Percentiles rank a stretch among this genome's conserved stretches.
Conservation (phyloP, 805 yeast genomes). For the Sugiyamaella marilandica region DNA sequence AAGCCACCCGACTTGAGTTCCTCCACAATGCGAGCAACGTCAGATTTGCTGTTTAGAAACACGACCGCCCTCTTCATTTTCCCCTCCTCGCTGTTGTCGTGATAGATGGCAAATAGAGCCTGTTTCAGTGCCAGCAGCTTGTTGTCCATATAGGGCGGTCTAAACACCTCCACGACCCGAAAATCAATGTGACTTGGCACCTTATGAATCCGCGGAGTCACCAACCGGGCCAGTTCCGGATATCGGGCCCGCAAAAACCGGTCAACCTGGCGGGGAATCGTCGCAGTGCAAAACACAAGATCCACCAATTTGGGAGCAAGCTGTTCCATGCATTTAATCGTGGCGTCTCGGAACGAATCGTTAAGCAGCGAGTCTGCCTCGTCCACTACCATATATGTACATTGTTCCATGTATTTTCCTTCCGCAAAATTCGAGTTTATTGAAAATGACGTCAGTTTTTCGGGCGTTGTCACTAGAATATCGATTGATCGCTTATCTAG, state of each 20-base stretch:
- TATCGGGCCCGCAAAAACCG: constrained; percentile 54
- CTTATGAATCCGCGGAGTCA: constrained; percentile 79
- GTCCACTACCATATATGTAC: constrained; percentile 68
- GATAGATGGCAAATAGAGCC: constrained; percentile 75
- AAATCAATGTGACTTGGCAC: constrained; percentile 74
- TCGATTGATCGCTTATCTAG: constrained; percentile 48
- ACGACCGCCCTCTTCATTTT: constrained; percentile 74
- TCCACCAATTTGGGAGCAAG: constrained; percentile 52
- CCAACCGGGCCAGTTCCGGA: constrained; percentile 61
- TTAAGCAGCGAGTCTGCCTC: constrained; percentile 94
- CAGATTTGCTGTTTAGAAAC: constrained; percentile 72
- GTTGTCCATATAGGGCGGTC: constrained; percentile 78
- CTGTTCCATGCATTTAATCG: constrained; percentile 47
- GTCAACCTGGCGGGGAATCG: constrained; percentile 76
- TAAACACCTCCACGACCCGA: constrained; percentile 67
- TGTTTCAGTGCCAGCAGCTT: constrained; percentile 83
- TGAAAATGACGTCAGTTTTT: constrained; percentile 46
- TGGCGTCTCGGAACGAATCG: constrained; percentile 64
- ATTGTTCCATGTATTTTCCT: constrained; percentile 35
- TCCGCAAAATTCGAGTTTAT: constrained; percentile 28
- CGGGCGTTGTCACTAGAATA: constrained; percentile 81
- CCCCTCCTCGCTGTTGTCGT: constrained; percentile 77
- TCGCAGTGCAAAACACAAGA: constrained; percentile 79
- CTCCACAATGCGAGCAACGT: constrained; percentile 54
- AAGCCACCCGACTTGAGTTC: constrained; percentile 50